phyloP scores from a whole-genome alignment of 352 stramenopile genomes.

The Phytophthora ohioensis region DNA sequence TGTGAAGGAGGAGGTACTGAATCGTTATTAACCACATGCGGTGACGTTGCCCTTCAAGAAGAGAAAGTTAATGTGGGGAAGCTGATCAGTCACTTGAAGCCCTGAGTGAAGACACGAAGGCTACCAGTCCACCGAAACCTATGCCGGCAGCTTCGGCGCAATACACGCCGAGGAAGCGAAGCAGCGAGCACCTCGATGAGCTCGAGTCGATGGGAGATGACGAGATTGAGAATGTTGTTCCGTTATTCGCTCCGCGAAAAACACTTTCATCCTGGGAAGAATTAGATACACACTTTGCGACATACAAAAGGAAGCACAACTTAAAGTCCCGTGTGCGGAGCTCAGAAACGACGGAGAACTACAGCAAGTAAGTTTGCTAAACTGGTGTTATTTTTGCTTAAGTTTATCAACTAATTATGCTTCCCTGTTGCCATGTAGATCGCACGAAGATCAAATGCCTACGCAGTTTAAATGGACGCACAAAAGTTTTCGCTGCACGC shows the following conservation, averaged over 20 bases:
- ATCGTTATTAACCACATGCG: too few relatives aligned
- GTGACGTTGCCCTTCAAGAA: too few relatives aligned
- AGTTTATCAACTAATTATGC: too few relatives aligned
- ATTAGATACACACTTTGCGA: not conserved
- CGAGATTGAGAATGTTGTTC: not conserved
- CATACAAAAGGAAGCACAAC: not conserved
- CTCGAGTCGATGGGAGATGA: not conserved
- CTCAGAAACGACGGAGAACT: not conserved
- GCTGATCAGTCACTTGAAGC: too few relatives aligned
- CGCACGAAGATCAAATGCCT: slow-evolving; percentile 6
- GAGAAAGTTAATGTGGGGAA: too few relatives aligned
- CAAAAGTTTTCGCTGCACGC: not conserved
- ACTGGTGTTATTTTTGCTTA: too few relatives aligned
- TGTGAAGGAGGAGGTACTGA: too few relatives aligned
- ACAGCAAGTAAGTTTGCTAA: not conserved
- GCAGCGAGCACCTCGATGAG: not conserved
- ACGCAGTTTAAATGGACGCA: slow-evolving; percentile 2
- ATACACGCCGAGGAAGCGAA: not conserved
- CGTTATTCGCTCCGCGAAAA: not conserved
- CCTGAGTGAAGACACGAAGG: too few relatives aligned
- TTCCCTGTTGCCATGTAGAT: too few relatives aligned
- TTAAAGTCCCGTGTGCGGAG: not conserved
- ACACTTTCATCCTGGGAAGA: not conserved
- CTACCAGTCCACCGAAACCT: too few relatives aligned
- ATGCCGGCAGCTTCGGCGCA: not conserved